A percentile compares a stretch with the other conserved stretches of the same genome.
Evolutionary conservation across 768 basidiomycete species (phyloP).

Genomic region (Gymnopilus dilepis): DNA sequence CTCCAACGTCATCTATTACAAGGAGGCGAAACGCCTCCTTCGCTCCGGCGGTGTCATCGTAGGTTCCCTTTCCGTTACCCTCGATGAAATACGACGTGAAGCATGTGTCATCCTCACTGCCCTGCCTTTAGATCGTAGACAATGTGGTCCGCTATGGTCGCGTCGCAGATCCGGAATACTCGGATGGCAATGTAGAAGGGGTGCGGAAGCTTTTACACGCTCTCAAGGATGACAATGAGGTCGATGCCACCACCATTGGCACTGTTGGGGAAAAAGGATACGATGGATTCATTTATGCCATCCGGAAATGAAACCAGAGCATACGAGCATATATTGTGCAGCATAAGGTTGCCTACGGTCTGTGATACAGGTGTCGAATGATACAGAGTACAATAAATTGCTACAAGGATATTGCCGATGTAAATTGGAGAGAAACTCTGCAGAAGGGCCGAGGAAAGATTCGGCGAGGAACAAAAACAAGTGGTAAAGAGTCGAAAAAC

Average conservation of each 20-base stretch:
- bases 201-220: slow-evolving; percentile 49
- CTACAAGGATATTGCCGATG: not conserved
- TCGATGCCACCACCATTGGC: slow-evolving; percentile 55
- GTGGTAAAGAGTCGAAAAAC: not conserved
- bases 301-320: slow-evolving; percentile 36
- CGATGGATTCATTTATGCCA: slow-evolving; percentile 57
- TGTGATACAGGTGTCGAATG: slow-evolving; percentile 6
- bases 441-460: not conserved
- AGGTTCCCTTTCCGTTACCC: slow-evolving; percentile 17
- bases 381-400: not conserved
- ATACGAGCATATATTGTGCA: slow-evolving; percentile 7
- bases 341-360: slow-evolving; percentile 12
- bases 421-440: too few relatives aligned
- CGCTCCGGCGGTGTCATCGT: slow-evolving; percentile 67
- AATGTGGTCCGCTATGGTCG: slow-evolving; percentile 60
- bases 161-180: slow-evolving; percentile 45
- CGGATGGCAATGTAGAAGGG: slow-evolving; percentile 46
- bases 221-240: slow-evolving; percentile 54
- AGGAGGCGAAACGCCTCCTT: slow-evolving; percentile 63
- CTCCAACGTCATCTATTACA: slow-evolving; percentile 59
- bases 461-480: not conserved
- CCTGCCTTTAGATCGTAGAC: slow-evolving; percentile 53
- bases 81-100: not conserved
- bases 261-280: slow-evolving; percentile 58
- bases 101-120: not conserved